Evolutionary conservation across 805 yeast genomes (phyloP).

Genomic region (Brettanomyces naardenensis): DNA sequence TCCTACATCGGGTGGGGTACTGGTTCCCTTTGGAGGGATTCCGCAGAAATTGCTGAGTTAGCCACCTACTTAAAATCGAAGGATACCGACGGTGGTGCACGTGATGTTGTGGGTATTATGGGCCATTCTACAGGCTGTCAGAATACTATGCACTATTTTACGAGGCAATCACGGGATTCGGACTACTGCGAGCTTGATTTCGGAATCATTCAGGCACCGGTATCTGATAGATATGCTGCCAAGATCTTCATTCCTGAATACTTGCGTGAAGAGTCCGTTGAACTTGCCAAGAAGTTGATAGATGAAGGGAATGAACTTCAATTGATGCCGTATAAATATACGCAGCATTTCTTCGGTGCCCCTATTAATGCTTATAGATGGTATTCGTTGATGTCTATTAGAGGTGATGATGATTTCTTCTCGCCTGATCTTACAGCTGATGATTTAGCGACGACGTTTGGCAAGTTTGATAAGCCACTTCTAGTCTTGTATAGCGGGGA

Average conservation of each 20-base stretch:
- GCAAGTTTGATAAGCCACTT: constrained; percentile 39
- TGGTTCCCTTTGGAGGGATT: constrained; percentile 52
- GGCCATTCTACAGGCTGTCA: constrained; percentile 90
- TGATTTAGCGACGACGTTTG: constrained; percentile 43
- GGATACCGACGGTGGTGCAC: constrained; percentile 31
- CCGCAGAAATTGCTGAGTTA: constrained; percentile 44
- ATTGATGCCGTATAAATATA: constrained; percentile 44
- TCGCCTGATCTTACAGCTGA: constrained; percentile 43
- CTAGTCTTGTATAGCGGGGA: constrained; percentile 49
- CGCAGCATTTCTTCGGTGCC: constrained; percentile 38
- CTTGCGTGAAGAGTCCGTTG: constrained; percentile 11
- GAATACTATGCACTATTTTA: constrained; percentile 54
- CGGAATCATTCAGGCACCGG: constrained; percentile 69
- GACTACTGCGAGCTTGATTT: constrained; percentile 34
- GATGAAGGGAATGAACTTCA: constrained; percentile 36
- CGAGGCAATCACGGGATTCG: constrained; percentile 24
- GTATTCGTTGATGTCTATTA: constrained; percentile 45
- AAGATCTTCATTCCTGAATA: constrained; percentile 8
- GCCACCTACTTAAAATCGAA: constrained; percentile 44
- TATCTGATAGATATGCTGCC: constrained; percentile 53
- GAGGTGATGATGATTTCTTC: constrained; percentile 80
- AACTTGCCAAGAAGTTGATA: constrained; percentile 31
- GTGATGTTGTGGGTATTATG: constrained; percentile 49
- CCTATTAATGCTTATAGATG: constrained; percentile 69
- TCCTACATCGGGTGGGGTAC: constrained; percentile 74